Evolutionary conservation across 148 eudicot species (phyloP).

Genomic region (Rhododendron kiyosumense): DNA sequence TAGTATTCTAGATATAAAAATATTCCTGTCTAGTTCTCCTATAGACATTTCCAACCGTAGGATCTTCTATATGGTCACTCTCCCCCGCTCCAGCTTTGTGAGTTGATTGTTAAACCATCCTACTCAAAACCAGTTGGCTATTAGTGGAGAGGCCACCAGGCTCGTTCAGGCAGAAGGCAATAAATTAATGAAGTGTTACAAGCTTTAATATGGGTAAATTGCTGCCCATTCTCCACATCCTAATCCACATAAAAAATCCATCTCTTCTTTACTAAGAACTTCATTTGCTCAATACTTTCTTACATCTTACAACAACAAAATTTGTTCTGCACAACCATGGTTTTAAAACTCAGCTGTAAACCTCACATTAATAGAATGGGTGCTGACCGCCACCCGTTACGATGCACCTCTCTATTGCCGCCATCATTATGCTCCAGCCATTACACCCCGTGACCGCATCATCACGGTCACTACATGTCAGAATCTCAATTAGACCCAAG

Average conservation of each 20-base stretch:
- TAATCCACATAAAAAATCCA: no score
- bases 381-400: no score
- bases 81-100: background rate
- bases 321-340: no score
- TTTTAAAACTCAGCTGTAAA: no score
- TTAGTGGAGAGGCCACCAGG: background rate
- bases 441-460: background rate
- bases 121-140: background rate
- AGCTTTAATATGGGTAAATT: background rate
- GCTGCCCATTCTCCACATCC: background rate
- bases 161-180: background rate
- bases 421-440: background rate
- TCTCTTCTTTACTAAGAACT: no score
- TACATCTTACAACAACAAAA: no score
- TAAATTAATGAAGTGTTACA: background rate
- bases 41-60: background rate
- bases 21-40: background rate
- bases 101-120: background rate
- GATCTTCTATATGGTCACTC: background rate
- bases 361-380: no score
- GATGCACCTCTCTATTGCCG: background rate
- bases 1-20: no score
- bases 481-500: background rate
- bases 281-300: no score
- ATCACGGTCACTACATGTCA: background rate